A percentile compares a stretch with the other conserved stretches of the same genome.
Conservation (phyloP, 345 rosid genomes). For the Hibiscus tridactylites region DNA sequence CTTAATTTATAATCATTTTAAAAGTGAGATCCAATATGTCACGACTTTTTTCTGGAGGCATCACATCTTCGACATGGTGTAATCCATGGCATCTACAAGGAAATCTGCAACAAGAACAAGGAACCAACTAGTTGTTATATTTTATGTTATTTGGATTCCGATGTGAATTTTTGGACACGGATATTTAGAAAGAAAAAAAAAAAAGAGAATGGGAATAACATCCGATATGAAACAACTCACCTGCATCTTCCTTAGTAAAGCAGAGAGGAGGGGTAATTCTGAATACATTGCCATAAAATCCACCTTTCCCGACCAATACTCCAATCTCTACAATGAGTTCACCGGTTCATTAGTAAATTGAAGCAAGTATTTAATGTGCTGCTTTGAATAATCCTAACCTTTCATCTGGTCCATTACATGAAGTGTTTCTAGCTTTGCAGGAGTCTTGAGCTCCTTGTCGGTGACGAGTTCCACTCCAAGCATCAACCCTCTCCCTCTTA, state of each 20-base stretch:
- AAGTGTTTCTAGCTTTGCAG: constrained; percentile 68
- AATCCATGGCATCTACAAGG: constrained; percentile 74
- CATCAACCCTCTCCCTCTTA: constrained; percentile 85
- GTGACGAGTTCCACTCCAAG: constrained; percentile 96
- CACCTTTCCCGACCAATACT: constrained; percentile 84
- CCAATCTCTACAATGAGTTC: constrained; percentile 50
- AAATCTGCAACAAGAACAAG: constrained; percentile 45
- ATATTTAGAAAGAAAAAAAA: no score
- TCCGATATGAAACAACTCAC: constrained; percentile 21
- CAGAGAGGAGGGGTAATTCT: constrained; percentile 96
- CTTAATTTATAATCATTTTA: background rate
- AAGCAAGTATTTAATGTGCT: background rate
- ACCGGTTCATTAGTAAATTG: background rate
- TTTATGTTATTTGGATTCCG: background rate
- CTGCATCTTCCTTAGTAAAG: constrained; percentile 86
- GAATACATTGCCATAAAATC: constrained; percentile 75
- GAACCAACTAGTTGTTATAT: background rate
- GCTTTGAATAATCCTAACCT: constrained; percentile 33
- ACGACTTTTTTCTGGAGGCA: background rate
- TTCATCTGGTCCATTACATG: constrained; percentile 84
- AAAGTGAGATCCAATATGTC: background rate
- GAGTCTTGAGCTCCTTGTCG: constrained; percentile 69
- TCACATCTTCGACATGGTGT: constrained; percentile 65
- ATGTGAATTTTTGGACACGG: no score
- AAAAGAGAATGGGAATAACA: background rate